A percentile compares a stretch with the other conserved stretches of the same genome.
These are phyloP conservation scores for Beta macrorhiza DNA, from an alignment of 179 eudicot species.

Conservation along the genomic window DNA sequence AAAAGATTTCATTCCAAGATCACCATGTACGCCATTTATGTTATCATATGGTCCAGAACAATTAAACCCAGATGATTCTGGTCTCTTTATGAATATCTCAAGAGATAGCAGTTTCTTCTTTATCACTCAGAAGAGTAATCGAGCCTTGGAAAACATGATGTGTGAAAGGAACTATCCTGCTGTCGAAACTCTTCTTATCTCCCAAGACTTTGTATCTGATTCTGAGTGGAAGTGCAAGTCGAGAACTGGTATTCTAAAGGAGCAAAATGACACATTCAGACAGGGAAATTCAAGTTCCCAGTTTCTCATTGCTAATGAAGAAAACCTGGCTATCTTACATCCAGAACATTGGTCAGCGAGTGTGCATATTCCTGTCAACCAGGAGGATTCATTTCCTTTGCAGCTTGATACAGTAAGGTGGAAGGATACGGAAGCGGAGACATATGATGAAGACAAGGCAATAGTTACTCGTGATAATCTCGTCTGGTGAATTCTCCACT, in stretches of 20 bases:
- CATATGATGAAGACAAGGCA: conserved; percentile 8
- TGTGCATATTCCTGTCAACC: conserved; percentile 27
- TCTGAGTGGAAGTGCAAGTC: conserved; percentile 30
- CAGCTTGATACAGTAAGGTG: conserved; percentile 38
- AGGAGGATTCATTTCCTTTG: conserved; percentile 24
- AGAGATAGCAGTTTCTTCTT: conserved; percentile 20
- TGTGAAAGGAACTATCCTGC: conserved; percentile 24
- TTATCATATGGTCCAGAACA: conserved; percentile 31
- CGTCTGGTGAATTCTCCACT: background rate
- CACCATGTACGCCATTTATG: conserved; percentile 27
- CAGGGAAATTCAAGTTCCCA: conserved; percentile 22
- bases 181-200: conserved; percentile 30
- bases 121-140: conserved; percentile 28
- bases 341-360: conserved; percentile 24
- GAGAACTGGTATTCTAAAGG: conserved; percentile 21
- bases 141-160: conserved; percentile 22
- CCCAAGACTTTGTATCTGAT: conserved; percentile 27
- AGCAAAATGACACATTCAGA: conserved; percentile 15
- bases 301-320: conserved; percentile 20
- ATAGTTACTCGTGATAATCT: conserved; percentile 13
- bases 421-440: conserved; percentile 27
- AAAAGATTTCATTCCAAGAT: conserved; percentile 22
- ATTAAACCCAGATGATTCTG: conserved; percentile 26
- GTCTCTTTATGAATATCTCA: conserved; percentile 10
- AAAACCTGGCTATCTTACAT: conserved; percentile 17